Evolutionary conservation across 106 monocot genomes (phyloP).

Genomic region (Hemerocallis citrina): DNA sequence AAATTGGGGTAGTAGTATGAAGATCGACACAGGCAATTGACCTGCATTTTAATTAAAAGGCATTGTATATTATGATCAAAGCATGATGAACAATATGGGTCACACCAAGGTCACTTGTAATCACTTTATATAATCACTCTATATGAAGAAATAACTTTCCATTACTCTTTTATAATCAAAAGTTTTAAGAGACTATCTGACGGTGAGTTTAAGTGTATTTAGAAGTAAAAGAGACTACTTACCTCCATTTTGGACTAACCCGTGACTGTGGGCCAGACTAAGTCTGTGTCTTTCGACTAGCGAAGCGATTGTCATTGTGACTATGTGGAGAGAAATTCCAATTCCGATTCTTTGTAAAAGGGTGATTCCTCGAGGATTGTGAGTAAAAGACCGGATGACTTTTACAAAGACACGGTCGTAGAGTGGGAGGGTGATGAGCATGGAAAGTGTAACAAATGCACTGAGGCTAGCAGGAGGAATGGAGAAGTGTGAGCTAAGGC

Average conservation of each 20-base stretch:
- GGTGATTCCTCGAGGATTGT: slow-evolving; percentile 17
- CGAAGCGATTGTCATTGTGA: slow-evolving; percentile 4
- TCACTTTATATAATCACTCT: too few relatives aligned
- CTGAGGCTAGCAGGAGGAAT: slow-evolving; percentile 18
- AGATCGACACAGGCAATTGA: slow-evolving; percentile 17
- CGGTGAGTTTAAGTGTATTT: too few relatives aligned
- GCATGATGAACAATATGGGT: too few relatives aligned
- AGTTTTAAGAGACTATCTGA: too few relatives aligned
- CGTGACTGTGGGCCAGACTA: slow-evolving; percentile 1
- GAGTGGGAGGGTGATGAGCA: slow-evolving; percentile 10
- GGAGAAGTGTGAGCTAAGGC: slow-evolving; percentile 9
- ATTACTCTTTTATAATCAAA: too few relatives aligned
- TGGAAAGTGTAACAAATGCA: slow-evolving; percentile 12
- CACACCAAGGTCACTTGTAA: too few relatives aligned
- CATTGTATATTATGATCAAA: too few relatives aligned
- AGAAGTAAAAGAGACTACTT: too few relatives aligned
- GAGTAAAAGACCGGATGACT: slow-evolving; percentile 8
- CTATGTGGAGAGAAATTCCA: slow-evolving; percentile 1
- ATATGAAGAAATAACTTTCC: too few relatives aligned
- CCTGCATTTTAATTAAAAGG: too few relatives aligned
- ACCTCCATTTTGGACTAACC: slow-evolving; percentile 6
- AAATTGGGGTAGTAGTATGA: slow-evolving; percentile 48
- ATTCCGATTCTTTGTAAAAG: slow-evolving; percentile 18
- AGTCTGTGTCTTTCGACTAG: slow-evolving; percentile 15
- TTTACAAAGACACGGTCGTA: slow-evolving; percentile 15